These are phyloP conservation scores for Epichloe glyceriae DNA, from an alignment of 2,329 filamentous ascomycete species.

Conservation along the genomic window DNA sequence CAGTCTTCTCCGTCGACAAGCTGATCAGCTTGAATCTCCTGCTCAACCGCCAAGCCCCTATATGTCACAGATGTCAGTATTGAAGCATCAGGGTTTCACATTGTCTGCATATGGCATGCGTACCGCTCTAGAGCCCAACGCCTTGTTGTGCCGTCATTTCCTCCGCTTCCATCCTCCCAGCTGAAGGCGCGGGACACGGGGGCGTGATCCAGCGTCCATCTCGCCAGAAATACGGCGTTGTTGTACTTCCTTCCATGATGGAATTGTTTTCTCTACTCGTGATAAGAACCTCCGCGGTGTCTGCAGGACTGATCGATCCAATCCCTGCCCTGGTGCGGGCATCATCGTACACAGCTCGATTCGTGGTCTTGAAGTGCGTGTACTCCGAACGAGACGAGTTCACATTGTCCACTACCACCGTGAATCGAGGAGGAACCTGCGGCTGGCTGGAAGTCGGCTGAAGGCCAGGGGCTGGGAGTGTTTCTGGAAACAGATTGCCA, in stretches of 20 bases:
- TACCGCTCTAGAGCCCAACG: constrained; percentile 67
- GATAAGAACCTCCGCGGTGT: constrained; percentile 61
- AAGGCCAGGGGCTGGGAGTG: constrained; percentile 33
- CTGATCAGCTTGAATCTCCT: constrained; percentile 43
- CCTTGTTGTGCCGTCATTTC: constrained; percentile 70
- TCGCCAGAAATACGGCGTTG: constrained; percentile 71
- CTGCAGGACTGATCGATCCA: constrained; percentile 32
- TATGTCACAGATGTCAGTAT: background rate
- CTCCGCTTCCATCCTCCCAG: constrained; percentile 45
- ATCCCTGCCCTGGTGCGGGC: constrained; percentile 53
- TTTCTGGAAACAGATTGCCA: constrained; percentile 43
- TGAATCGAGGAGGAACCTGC: constrained; percentile 21
- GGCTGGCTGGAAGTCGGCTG: constrained; percentile 12
- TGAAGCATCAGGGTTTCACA: background rate
- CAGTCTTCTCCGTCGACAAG: constrained; percentile 62
- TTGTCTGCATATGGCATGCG: constrained; percentile 8
- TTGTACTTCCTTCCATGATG: constrained; percentile 77
- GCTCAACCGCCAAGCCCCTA: constrained; percentile 51
- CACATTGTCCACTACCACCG: constrained; percentile 31
- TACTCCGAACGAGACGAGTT: constrained; percentile 41
- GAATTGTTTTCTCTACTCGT: constrained; percentile 46
- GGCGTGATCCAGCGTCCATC: constrained; percentile 69
- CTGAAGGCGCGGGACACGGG: constrained; percentile 32
- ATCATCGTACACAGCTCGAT: constrained; percentile 55
- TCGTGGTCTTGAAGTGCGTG: constrained; percentile 78